Evolutionary conservation across 2,329 filamentous ascomycete genomes (phyloP).

Genomic region (Ophiostoma tasmaniense): DNA sequence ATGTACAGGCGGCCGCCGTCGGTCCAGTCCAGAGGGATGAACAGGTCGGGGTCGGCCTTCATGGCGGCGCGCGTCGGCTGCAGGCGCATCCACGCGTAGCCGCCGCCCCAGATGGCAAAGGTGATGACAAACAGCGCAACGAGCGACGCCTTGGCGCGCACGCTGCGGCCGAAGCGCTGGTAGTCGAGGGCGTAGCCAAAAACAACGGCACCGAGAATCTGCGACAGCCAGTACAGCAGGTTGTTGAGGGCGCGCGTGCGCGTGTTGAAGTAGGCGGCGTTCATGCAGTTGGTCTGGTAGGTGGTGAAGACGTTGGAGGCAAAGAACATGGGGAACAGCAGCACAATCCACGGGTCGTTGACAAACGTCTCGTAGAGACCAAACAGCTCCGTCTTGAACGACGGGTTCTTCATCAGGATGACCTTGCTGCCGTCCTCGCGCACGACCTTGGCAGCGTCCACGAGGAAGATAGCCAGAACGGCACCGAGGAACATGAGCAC

Average conservation of each 20-base stretch:
- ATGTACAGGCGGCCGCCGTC: constrained; percentile 50
- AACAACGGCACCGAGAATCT: constrained; percentile 66
- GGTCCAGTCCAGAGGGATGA: constrained; percentile 51
- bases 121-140: constrained; percentile 57
- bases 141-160: constrained; percentile 59
- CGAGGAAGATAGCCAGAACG: constrained; percentile 58
- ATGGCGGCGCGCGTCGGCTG: constrained; percentile 44
- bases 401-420: constrained; percentile 84
- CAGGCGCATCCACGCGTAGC: constrained; percentile 64
- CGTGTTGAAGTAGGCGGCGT: constrained; percentile 61
- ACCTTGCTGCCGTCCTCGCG: constrained; percentile 71
- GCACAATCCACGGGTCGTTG: constrained; percentile 62
- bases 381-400: constrained; percentile 69
- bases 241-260: constrained; percentile 67
- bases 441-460: constrained; percentile 62
- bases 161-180: constrained; percentile 48
- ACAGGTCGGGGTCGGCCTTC: constrained; percentile 19
- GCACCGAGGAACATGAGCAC: constrained; percentile 34
- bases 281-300: constrained; percentile 63
- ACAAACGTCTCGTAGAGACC: constrained; percentile 67
- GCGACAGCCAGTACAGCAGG: constrained; percentile 68
- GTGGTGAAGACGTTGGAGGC: constrained; percentile 76
- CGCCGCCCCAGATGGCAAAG: constrained; percentile 73
- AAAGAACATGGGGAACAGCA: constrained; percentile 76
- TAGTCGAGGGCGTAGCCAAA: constrained; percentile 66